phyloP scores from a whole-genome alignment of 495 filamentous ascomycete species.

The Bryoglossum gracile region DNA sequence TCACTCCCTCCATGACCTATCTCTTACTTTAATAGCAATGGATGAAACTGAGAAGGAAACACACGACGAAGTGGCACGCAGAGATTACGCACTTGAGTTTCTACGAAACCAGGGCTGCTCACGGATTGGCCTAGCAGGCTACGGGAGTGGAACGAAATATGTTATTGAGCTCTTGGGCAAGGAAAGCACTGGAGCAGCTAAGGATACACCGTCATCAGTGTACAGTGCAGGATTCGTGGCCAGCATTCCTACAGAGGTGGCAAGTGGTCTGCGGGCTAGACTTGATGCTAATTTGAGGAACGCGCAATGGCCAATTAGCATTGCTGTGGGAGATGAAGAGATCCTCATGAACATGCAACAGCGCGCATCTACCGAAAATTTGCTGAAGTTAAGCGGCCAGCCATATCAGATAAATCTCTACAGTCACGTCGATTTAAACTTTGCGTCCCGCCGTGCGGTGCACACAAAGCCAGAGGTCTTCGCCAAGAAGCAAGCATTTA shows the following conservation, averaged over 20 bases:
- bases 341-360: conserved; percentile 15
- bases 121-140: background rate
- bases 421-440: conserved; percentile 68
- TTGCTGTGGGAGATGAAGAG: conserved; percentile 73
- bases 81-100: background rate
- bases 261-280: background rate
- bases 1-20: no score
- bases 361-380: conserved; percentile 46
- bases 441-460: conserved; percentile 60
- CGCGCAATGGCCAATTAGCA: conserved; percentile 64
- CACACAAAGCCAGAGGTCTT: conserved; percentile 53
- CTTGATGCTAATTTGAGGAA: background rate
- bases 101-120: background rate
- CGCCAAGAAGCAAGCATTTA: conserved; percentile 78
- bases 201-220: no score
- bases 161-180: background rate
- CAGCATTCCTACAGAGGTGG: background rate
- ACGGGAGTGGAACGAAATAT: background rate
- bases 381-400: conserved; percentile 48
- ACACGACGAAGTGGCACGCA: no score
- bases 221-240: background rate
- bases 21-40: no score
- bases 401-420: conserved; percentile 77
- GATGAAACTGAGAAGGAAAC: no score
- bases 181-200: no score